A percentile compares a stretch with the other conserved stretches of the same genome.
phyloP scores from a whole-genome alignment of 1,139 yeast species.

The Petasospora fabianii region DNA sequence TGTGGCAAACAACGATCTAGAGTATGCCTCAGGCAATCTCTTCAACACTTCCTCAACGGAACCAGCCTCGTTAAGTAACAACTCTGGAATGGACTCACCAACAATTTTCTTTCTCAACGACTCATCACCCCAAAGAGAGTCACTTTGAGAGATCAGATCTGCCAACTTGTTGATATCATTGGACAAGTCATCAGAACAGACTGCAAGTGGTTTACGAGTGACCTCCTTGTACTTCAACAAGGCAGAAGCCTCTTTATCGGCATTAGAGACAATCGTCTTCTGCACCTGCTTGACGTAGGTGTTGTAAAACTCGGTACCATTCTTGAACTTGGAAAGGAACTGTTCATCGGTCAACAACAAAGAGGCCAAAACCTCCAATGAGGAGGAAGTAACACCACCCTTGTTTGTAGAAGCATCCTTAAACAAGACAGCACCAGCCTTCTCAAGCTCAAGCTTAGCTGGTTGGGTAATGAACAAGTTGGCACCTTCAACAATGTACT shows the following conservation, averaged over 20 bases:
- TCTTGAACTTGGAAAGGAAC: conserved; percentile 51
- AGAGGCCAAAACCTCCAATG: conserved; percentile 93
- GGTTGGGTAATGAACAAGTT: conserved; percentile 92
- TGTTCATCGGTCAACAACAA: conserved; percentile 85
- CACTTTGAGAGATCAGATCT: conserved; percentile 81
- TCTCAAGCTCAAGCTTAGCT: conserved; percentile 82
- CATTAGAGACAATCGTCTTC: conserved; percentile 68
- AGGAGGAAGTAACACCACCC: conserved; percentile 98
- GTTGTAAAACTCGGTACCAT: conserved; percentile 71
- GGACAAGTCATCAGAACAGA: conserved; percentile 81
- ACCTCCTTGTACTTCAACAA: conserved; percentile 67
- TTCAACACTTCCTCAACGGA: conserved; percentile 63
- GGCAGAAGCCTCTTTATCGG: conserved; percentile 79
- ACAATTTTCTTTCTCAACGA: conserved; percentile 76
- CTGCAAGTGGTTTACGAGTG: conserved; percentile 58
- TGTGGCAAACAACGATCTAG: conserved; percentile 88
- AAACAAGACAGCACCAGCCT: conserved; percentile 81
- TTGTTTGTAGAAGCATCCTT: conserved; percentile 97
- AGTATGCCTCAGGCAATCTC: conserved; percentile 84
- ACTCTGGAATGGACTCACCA: conserved; percentile 70
- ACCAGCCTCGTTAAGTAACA: conserved; percentile 72
- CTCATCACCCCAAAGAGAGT: conserved; percentile 83
- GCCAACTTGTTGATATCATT: conserved; percentile 83
- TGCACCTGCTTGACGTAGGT: conserved; percentile 84
- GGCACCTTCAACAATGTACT: conserved; percentile 96